Evolutionary conservation across 2,329 filamentous ascomycete species (phyloP).

Genomic region (Cordyceps cateniannulata): DNA sequence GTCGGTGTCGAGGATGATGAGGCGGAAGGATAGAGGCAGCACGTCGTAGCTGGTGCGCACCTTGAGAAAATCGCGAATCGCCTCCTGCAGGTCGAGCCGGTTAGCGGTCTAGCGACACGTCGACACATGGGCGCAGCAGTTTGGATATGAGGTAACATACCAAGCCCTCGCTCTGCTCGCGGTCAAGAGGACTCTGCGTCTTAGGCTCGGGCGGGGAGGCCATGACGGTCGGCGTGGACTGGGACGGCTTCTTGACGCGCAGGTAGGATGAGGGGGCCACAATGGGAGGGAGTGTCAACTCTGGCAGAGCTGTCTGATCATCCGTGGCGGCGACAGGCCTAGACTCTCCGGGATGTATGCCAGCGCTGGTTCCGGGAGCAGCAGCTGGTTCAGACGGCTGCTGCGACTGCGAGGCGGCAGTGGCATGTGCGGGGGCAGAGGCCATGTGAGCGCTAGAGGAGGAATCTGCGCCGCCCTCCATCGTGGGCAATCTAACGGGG

Average conservation of each 20-base stretch:
- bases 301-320: slow-evolving; percentile 14
- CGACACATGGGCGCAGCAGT: background rate
- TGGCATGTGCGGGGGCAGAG: slow-evolving; percentile 2
- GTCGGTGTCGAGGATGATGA: slow-evolving; percentile 92
- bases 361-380: slow-evolving; percentile 11
- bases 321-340: slow-evolving; percentile 11
- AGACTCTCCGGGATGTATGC: slow-evolving; percentile 15
- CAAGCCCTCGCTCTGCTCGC: slow-evolving; percentile 72
- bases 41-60: slow-evolving; percentile 97
- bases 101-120: slow-evolving; percentile 7
- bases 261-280: slow-evolving; percentile 57
- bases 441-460: slow-evolving; percentile 11
- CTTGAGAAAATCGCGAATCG: slow-evolving; percentile 92
- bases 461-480: slow-evolving; percentile 8
- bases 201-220: slow-evolving; percentile 27
- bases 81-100: slow-evolving; percentile 50
- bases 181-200: slow-evolving; percentile 57
- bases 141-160: slow-evolving; percentile 40
- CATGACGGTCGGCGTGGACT: slow-evolving; percentile 27
- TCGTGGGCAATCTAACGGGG: background rate
- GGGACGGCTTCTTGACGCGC: slow-evolving; percentile 28
- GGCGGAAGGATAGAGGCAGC: slow-evolving; percentile 86
- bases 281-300: slow-evolving; percentile 42
- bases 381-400: slow-evolving; percentile 1
- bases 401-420: too few species aligned